These are phyloP conservation scores for Mytilinidion resinicola DNA, from an alignment of 495 filamentous ascomycete species.

Conservation along the genomic window DNA sequence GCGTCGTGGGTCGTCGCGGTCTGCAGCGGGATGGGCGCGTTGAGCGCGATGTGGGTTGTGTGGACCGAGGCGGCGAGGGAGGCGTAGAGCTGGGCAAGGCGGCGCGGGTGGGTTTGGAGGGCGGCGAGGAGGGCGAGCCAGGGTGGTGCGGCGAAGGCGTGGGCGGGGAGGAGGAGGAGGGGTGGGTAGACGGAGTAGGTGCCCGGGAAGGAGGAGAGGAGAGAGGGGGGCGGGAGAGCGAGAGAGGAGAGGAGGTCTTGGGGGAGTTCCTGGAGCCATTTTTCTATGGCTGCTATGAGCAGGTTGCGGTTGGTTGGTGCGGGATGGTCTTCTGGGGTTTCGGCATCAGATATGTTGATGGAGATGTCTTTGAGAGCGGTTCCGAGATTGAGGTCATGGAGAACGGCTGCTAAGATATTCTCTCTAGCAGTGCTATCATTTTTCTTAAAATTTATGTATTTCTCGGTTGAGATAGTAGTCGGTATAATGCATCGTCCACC, in stretches of 20 bases:
- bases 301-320: not conserved
- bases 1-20: slow-evolving; percentile 3
- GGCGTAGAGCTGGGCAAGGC: slow-evolving; percentile 43
- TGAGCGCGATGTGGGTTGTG: slow-evolving; percentile 66
- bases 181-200: slow-evolving; percentile 65
- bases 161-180: slow-evolving; percentile 59
- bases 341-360: not conserved
- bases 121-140: slow-evolving; percentile 45
- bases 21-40: slow-evolving; percentile 57
- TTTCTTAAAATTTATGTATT: not conserved
- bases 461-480: not conserved
- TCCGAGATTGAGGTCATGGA: not conserved
- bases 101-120: not conserved
- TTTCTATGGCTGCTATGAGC: slow-evolving; percentile 7
- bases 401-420: not conserved
- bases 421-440: not conserved
- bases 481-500: not conserved
- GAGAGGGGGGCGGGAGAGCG: not conserved
- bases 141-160: slow-evolving; percentile 46
- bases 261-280: slow-evolving; percentile 7
- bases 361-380: not conserved
- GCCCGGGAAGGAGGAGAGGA: slow-evolving; percentile 46
- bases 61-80: slow-evolving; percentile 44
- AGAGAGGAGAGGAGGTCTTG: slow-evolving; percentile 4
- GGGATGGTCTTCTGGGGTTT: not conserved